These are phyloP conservation scores for Nematodospora valgi DNA, from an alignment of 805 yeast species.

Conservation along the genomic window DNA sequence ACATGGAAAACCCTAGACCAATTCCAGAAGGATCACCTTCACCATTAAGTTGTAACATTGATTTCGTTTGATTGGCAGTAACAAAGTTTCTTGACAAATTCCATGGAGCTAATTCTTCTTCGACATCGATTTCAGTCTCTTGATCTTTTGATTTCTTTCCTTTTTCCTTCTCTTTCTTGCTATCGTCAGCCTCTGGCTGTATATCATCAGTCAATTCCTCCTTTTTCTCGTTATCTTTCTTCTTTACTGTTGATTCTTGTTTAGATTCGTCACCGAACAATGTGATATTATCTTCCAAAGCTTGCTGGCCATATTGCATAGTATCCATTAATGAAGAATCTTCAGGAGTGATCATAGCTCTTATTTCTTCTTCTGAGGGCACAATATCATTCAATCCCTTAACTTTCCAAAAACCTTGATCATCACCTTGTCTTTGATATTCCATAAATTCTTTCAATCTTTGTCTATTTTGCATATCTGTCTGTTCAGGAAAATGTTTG, in stretches of 20 bases:
- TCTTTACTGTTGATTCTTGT: slow-evolving; percentile 22
- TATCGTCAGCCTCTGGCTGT: slow-evolving; percentile 45
- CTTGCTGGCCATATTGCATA: slow-evolving; percentile 92
- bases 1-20: slow-evolving; percentile 83
- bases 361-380: slow-evolving; percentile 71
- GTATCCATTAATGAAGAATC: slow-evolving; percentile 83
- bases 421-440: slow-evolving; percentile 89
- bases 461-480: slow-evolving; percentile 95
- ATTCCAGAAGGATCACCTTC: slow-evolving; percentile 94
- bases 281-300: slow-evolving; percentile 73
- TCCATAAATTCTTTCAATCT: slow-evolving; percentile 97
- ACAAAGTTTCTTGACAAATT: slow-evolving; percentile 87
- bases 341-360: slow-evolving; percentile 88
- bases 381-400: slow-evolving; percentile 50
- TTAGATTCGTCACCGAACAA: slow-evolving; percentile 38
- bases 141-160: slow-evolving; percentile 29
- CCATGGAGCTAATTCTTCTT: slow-evolving; percentile 93
- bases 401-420: slow-evolving; percentile 93
- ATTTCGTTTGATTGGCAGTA: slow-evolving; percentile 92
- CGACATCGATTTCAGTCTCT: slow-evolving; percentile 53
- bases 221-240: slow-evolving; percentile 23
- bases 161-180: slow-evolving; percentile 27
- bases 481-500: slow-evolving; percentile 92
- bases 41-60: slow-evolving; percentile 92
- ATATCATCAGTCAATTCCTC: slow-evolving; percentile 29